Percentiles rank a stretch among this genome's conserved stretches.
Conservation (phyloP, 176 grass and related monocot species). For the Carex parvula region DNA sequence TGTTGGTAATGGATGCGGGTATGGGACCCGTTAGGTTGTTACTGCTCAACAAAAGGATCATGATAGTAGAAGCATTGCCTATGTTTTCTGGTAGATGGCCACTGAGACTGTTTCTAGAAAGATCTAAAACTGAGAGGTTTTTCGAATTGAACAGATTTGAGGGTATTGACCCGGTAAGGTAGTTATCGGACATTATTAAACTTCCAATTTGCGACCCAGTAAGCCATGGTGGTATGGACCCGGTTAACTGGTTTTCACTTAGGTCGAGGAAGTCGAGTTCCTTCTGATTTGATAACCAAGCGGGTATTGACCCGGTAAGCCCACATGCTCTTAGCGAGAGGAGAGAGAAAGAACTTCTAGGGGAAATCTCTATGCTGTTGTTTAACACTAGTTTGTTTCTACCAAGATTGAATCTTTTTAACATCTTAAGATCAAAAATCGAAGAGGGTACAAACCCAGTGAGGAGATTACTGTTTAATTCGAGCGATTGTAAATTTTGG, state of each 20-base stretch:
- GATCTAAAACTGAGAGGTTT: slow-evolving; percentile 12
- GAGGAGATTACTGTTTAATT: slow-evolving; percentile 19
- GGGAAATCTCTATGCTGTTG: slow-evolving; percentile 11
- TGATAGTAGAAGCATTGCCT: not conserved
- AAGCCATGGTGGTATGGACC: slow-evolving; percentile 21
- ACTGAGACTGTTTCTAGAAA: slow-evolving; percentile 28
- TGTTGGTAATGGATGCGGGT: slow-evolving; percentile 27
- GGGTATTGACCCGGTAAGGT: slow-evolving; percentile 16
- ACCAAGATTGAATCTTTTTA: slow-evolving; percentile 21
- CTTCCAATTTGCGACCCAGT: slow-evolving; percentile 6
- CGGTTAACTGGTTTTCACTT: slow-evolving; percentile 26
- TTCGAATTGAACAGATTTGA: slow-evolving; percentile 19
- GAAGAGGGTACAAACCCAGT: slow-evolving; percentile 15
- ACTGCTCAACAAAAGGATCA: slow-evolving; percentile 22
- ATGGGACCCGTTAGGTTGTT: slow-evolving; percentile 14
- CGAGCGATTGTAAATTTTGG: slow-evolving; percentile 7
- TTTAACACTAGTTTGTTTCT: slow-evolving; percentile 12
- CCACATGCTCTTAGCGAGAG: slow-evolving; percentile 28
- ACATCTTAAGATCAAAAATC: slow-evolving; percentile 24
- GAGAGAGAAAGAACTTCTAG: slow-evolving; percentile 2
- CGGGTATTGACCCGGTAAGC: slow-evolving; percentile 11
- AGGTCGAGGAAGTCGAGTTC: slow-evolving; percentile 33
- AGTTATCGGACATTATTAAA: slow-evolving; percentile 18
- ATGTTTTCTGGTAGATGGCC: slow-evolving; percentile 26
- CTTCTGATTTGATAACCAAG: slow-evolving; percentile 28